Conservation (phyloP, 2,329 filamentous ascomycete species). For the Juglanconis juglandina region DNA sequence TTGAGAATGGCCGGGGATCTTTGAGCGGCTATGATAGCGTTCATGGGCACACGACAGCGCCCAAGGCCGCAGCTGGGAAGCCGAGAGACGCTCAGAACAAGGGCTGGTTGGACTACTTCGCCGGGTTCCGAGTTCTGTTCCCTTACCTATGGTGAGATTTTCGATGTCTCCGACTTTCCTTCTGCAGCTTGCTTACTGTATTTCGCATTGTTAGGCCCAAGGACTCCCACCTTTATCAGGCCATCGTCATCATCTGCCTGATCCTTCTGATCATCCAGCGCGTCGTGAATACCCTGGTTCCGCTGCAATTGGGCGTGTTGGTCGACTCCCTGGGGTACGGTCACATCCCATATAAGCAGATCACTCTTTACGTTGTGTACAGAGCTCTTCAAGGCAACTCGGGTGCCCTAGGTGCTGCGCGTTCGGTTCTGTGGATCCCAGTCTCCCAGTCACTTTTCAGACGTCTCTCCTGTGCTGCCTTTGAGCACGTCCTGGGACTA, state of each 20-base stretch:
- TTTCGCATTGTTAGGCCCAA: slow-evolving; percentile 32
- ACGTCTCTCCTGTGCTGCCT: slow-evolving; percentile 41
- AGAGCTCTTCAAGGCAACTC: slow-evolving; percentile 44
- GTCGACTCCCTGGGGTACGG: slow-evolving; percentile 39
- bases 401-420: slow-evolving; percentile 38
- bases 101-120: slow-evolving; percentile 45
- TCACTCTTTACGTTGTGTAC: slow-evolving; percentile 41
- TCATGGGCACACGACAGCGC: slow-evolving; percentile 26
- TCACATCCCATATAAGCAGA: slow-evolving; percentile 38
- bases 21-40: slow-evolving; percentile 16
- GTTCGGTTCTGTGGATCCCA: slow-evolving; percentile 46
- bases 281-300: slow-evolving; percentile 41
- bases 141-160: slow-evolving; percentile 39
- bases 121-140: slow-evolving; percentile 42
- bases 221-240: slow-evolving; percentile 37
- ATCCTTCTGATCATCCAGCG: slow-evolving; percentile 40
- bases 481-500: slow-evolving; percentile 44
- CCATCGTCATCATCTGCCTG: slow-evolving; percentile 38
- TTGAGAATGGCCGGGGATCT: slow-evolving; percentile 36
- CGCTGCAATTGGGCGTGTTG: slow-evolving; percentile 38
- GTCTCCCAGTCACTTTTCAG: slow-evolving; percentile 43
- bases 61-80: slow-evolving; percentile 17
- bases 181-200: not conserved
- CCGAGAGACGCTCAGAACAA: slow-evolving; percentile 29
- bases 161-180: slow-evolving; percentile 7